Conservation (phyloP, 2,329 filamentous ascomycete genomes). For the Pseudocercospora pini-densiflorae region DNA sequence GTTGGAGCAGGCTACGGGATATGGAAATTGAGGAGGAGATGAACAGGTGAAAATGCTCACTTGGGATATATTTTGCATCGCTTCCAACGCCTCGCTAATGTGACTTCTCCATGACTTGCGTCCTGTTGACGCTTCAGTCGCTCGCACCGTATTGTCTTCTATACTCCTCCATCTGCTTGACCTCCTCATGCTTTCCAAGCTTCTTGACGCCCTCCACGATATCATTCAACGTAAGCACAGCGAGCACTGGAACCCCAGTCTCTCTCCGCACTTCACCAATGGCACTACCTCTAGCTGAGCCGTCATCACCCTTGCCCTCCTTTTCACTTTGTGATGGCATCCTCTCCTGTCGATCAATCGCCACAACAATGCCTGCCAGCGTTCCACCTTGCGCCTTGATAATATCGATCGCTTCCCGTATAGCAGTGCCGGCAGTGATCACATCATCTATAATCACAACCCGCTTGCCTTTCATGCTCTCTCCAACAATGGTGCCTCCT, state of each 20-base stretch:
- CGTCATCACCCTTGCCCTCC: conserved; percentile 61
- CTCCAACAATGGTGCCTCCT: conserved; percentile 89
- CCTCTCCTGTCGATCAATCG: conserved; percentile 86
- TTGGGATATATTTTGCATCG: not conserved
- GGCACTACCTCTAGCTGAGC: conserved; percentile 73
- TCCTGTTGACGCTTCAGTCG: conserved; percentile 29
- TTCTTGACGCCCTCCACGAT: conserved; percentile 59
- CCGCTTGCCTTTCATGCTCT: conserved; percentile 79
- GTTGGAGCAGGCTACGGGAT: not conserved
- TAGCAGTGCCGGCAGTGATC: conserved; percentile 92
- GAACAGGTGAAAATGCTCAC: not conserved
- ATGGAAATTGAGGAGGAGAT: not conserved
- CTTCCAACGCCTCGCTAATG: not conserved
- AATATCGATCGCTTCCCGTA: conserved; percentile 88
- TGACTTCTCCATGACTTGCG: too few relatives aligned
- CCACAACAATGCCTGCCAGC: conserved; percentile 85
- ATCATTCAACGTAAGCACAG: conserved; percentile 84
- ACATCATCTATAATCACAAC: conserved; percentile 96
- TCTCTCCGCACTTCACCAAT: conserved; percentile 85
- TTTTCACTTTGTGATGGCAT: conserved; percentile 60
- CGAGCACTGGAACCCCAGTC: conserved; percentile 79
- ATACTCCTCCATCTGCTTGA: conserved; percentile 72
- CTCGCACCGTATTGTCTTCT: conserved; percentile 50
- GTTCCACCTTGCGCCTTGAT: conserved; percentile 84
- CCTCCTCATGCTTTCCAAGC: conserved; percentile 51